A percentile compares a stretch with the other conserved stretches of the same genome.
These are phyloP conservation scores for Urtica urens DNA, from an alignment of 306 rosid species.

Conservation along the genomic window DNA sequence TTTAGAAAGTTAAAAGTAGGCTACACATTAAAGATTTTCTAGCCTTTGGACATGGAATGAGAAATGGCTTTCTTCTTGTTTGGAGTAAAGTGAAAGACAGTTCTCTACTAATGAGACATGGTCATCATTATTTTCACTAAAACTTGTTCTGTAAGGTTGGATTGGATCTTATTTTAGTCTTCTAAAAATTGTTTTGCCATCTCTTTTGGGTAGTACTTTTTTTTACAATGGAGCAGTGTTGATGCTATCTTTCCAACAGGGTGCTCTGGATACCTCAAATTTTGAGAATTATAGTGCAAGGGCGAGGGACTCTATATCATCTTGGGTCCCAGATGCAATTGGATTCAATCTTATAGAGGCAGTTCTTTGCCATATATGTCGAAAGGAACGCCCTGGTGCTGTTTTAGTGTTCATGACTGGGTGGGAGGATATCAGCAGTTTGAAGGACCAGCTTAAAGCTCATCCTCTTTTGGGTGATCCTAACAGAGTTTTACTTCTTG, in stretches of 20 bases:
- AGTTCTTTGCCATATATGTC: slow-evolving; percentile 87
- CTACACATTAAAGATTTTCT: no score
- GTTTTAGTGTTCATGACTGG: slow-evolving; percentile 94
- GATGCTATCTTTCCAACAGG: slow-evolving; percentile 27
- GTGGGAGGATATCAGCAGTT: slow-evolving; percentile 93
- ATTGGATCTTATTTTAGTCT: no score
- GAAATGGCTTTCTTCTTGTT: no score
- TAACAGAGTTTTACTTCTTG: slow-evolving; percentile 74
- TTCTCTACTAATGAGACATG: no score
- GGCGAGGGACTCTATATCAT: slow-evolving; percentile 74
- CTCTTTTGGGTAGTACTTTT: no score
- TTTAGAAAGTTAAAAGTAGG: no score
- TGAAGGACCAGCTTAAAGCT: slow-evolving; percentile 87
- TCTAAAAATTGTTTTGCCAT: no score
- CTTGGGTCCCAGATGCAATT: slow-evolving; percentile 80
- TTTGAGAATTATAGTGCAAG: slow-evolving; percentile 72
- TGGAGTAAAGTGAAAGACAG: no score
- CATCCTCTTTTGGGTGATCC: slow-evolving; percentile 98
- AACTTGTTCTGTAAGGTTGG: no score
- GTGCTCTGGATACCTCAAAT: slow-evolving; percentile 71
- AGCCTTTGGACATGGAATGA: no score
- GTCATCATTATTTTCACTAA: no score
- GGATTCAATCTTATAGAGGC: slow-evolving; percentile 97
- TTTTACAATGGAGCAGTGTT: no score
- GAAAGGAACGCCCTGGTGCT: slow-evolving; percentile 91